Percentiles rank a stretch among this genome's conserved stretches.
Evolutionary conservation across 371 early-diverging fungal genomes (phyloP).

Genomic region (Mortierella sp.): DNA sequence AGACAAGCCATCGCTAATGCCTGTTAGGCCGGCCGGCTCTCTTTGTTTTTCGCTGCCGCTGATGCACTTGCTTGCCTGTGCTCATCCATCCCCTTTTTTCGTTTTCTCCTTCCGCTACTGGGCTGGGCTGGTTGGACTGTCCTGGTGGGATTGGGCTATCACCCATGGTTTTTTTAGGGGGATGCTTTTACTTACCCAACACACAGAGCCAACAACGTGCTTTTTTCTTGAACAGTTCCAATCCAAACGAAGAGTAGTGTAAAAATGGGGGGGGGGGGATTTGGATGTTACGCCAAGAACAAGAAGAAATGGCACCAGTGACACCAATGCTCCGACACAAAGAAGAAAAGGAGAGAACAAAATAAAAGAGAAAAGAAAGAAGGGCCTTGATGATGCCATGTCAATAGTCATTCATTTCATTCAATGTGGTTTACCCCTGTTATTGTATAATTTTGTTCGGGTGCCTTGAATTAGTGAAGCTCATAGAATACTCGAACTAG

Average conservation of each 20-base stretch:
- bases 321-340: background rate
- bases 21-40: background rate
- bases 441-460: too few relatives aligned
- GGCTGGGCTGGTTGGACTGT: background rate
- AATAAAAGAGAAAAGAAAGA: background rate
- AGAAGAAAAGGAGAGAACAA: background rate
- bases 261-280: background rate
- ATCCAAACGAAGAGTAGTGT: background rate
- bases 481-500: too few relatives aligned
- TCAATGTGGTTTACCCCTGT: too few relatives aligned
- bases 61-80: background rate
- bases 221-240: background rate
- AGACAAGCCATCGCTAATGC: background rate
- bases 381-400: too few relatives aligned
- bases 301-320: background rate
- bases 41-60: background rate
- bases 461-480: too few relatives aligned
- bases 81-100: background rate
- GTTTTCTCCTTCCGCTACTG: background rate
- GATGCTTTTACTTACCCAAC: background rate
- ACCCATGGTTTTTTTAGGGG: background rate
- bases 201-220: slow-evolving; percentile 12
- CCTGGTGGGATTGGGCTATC: background rate
- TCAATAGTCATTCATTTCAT: too few relatives aligned
- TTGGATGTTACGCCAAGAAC: background rate